Evolutionary conservation across 2,329 filamentous ascomycete species (phyloP), one percentile per base, ranked within the genome.

Genomic region (Amauroascus verrucosus): DNA sequence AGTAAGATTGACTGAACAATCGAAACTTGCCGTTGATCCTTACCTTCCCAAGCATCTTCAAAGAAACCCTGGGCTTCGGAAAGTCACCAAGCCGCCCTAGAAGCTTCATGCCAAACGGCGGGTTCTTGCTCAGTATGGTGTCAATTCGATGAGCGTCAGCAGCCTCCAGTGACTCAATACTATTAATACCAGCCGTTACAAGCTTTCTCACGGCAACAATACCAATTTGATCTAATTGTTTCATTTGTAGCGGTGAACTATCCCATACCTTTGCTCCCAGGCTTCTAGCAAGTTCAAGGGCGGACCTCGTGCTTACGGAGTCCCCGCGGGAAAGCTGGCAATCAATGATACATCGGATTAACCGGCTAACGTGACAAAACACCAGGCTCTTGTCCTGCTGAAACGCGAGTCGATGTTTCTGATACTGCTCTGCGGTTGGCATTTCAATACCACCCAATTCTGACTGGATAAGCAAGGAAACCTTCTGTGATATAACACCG

Each of bases 231-330:
- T 86, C 81, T 1, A 98, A 77, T 65, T 97, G 91, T 56, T 85
- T 85, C 63, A 98, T 78, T 60, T 96, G 86, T 20, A 85, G 75
- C 0, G 86, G 80, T 1, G 83, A 86, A 32, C 85, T 82, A 62
- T 98, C 93, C 93, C 90, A 95, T 1, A 77, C 77, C 55, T 78
- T 80, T 1, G 89, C 86, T 20, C 81, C 78, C 49, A 97, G 71
- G 58, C 87, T 88, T 54, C 91, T 78, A 46, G 85, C 78, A 5
- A 97, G 77, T 62, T 91, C 85, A 1, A 97, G 76, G 5, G 85
- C 85, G 56, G 83, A 82, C 26, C 78, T 78, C 1, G 82, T 77
- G 1, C 84, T 78, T 3, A 81, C 67, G 0, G 86, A 83, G 64
- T 97, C 88, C 66, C 74, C 71, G 63, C 68, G 62, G 20, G 70